Evolutionary conservation across 2,329 filamentous ascomycete species (phyloP).

Genomic region (Colletotrichum aenigma): DNA sequence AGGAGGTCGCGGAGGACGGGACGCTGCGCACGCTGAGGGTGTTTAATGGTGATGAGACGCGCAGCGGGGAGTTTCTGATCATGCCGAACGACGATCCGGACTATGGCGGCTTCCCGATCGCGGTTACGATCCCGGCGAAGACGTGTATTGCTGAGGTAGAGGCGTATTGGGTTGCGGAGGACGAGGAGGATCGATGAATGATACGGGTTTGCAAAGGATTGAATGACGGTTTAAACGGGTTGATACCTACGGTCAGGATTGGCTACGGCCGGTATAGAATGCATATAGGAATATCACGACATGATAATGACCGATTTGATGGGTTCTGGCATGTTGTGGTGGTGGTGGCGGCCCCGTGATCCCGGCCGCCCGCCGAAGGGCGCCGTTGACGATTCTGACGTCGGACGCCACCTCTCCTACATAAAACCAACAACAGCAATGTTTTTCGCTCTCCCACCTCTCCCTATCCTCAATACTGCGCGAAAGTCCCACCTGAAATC

Average conservation of each 20-base stretch:
- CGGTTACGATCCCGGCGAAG: conserved; percentile 55
- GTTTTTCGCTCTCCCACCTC: background rate
- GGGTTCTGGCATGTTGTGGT: background rate
- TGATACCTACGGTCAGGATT: background rate
- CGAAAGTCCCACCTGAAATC: rapidly evolving
- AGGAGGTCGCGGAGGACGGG: conserved; percentile 36
- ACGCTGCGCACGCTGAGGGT: conserved; percentile 34
- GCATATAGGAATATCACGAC: background rate
- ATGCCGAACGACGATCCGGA: conserved; percentile 63
- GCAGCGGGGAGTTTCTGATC: conserved; percentile 49
- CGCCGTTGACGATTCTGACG: conserved; percentile 4
- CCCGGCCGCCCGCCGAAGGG: background rate
- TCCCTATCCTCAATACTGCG: rapidly evolving
- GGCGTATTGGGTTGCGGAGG: conserved; percentile 36
- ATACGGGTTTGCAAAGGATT: background rate
- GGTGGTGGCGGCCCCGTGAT: background rate
- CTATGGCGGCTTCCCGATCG: conserved; percentile 60
- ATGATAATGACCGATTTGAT: background rate
- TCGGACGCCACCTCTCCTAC: background rate
- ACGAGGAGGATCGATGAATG: conserved; percentile 24
- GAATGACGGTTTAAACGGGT: background rate
- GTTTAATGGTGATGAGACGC: conserved; percentile 45
- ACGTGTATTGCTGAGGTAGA: conserved; percentile 51
- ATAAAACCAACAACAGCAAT: background rate
- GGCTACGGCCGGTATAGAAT: background rate